phyloP scores from a whole-genome alignment of 2,329 filamentous ascomycete species.

The Phialocephala sp. region DNA sequence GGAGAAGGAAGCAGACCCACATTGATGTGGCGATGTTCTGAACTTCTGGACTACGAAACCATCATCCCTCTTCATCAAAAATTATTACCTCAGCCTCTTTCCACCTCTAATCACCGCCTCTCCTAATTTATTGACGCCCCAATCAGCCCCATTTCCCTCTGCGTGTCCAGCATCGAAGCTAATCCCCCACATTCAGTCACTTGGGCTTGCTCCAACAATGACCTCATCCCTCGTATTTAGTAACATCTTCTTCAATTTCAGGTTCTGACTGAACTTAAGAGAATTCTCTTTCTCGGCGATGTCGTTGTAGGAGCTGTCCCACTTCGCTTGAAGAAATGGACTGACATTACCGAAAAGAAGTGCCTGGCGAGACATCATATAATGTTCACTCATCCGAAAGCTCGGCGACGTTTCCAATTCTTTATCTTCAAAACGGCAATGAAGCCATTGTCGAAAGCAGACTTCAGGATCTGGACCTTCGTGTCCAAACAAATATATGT shows the following conservation, averaged over 20 bases:
- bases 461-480: conserved; percentile 17
- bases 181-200: conserved; percentile 46
- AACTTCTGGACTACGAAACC: background rate
- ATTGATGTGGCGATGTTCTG: too few species aligned
- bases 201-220: conserved; percentile 42
- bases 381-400: conserved; percentile 21
- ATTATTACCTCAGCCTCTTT: background rate
- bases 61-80: background rate
- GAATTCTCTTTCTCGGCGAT: conserved; percentile 44
- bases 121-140: conserved; percentile 44
- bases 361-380: conserved; percentile 21
- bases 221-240: conserved; percentile 43
- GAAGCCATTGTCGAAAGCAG: conserved; percentile 19
- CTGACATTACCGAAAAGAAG: conserved; percentile 17
- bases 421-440: conserved; percentile 1
- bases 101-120: conserved; percentile 41
- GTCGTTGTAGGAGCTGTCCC: conserved; percentile 1
- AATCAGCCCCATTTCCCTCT: conserved; percentile 37
- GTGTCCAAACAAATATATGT: conserved; percentile 19
- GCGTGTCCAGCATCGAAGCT: conserved; percentile 43
- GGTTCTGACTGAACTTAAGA: conserved; percentile 45
- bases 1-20: too few species aligned
- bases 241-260: conserved; percentile 39
- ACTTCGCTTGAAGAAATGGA: conserved; percentile 14
- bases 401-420: background rate